phyloP scores from a whole-genome alignment of 2,329 filamentous ascomycete species.

The Sarocladium oryzae region DNA sequence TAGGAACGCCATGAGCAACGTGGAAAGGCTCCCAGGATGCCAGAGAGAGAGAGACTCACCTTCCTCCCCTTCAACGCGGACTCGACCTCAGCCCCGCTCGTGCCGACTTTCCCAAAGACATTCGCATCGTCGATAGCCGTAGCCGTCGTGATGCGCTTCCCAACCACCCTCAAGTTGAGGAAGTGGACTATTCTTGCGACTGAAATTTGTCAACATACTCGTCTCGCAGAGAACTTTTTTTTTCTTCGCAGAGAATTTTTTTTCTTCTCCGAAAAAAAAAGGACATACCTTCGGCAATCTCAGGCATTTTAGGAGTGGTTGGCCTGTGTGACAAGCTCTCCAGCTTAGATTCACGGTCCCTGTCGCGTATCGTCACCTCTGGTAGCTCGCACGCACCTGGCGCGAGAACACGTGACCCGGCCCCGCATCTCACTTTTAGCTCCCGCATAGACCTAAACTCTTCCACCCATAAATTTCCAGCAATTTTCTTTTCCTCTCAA shows the following conservation, averaged over 20 bases:
- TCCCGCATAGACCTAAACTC: constrained; percentile 11
- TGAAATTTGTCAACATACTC: constrained; percentile 21
- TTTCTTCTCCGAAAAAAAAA: no score
- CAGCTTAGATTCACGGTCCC: background rate
- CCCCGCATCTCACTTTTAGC: constrained; percentile 16
- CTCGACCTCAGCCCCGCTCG: constrained; percentile 67
- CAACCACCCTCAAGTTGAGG: constrained; percentile 75
- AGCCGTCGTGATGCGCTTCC: constrained; percentile 67
- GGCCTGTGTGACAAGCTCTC: background rate
- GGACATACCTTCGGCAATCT: constrained; percentile 53
- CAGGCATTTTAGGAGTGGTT: constrained; percentile 42
- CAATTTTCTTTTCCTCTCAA: constrained; percentile 17
- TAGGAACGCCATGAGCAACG: constrained; percentile 13
- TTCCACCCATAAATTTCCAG: constrained; percentile 16
- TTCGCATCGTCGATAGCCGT: constrained; percentile 71
- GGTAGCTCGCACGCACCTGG: background rate
- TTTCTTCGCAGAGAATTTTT: no score
- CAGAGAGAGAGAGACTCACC: no score
- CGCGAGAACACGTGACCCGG: constrained; percentile 26
- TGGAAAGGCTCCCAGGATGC: no score
- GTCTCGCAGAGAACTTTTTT: background rate
- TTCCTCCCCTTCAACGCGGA: constrained; percentile 69
- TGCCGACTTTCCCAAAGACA: constrained; percentile 87
- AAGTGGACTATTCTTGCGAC: constrained; percentile 84
- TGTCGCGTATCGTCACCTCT: constrained; percentile 1